Percentiles rank a stretch among this genome's conserved stretches.
phyloP scores from a whole-genome alignment of 495 filamentous ascomycete genomes.

The Darksidea phi region DNA sequence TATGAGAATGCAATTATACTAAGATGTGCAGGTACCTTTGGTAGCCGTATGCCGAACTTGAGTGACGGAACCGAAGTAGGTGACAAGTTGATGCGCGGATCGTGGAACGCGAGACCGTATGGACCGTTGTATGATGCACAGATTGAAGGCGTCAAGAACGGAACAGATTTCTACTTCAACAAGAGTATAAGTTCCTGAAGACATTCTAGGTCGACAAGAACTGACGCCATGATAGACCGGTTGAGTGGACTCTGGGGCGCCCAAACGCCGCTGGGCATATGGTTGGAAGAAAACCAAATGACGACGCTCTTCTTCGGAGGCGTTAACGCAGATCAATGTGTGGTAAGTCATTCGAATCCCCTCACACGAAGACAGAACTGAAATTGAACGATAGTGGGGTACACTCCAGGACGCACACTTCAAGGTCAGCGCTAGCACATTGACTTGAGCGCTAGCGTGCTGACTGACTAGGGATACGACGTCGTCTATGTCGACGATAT shows the following conservation, averaged over 20 bases:
- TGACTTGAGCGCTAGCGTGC: neutral
- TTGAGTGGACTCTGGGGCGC: slow-evolving; percentile 42
- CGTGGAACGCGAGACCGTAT: slow-evolving; percentile 43
- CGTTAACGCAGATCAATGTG: slow-evolving; percentile 62
- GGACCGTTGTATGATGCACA: slow-evolving; percentile 34
- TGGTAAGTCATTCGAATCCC: slow-evolving; percentile 42
- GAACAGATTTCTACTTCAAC: slow-evolving; percentile 42
- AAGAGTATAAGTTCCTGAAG: slow-evolving; percentile 30
- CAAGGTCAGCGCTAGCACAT: slow-evolving; percentile 17
- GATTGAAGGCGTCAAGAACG: slow-evolving; percentile 30
- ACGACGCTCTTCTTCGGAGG: slow-evolving; percentile 56
- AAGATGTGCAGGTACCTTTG: slow-evolving; percentile 33
- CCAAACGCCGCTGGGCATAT: slow-evolving; percentile 38
- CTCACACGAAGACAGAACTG: neutral
- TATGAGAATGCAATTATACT: neutral
- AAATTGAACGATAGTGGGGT: slow-evolving; percentile 27
- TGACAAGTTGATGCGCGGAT: slow-evolving; percentile 38
- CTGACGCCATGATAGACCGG: slow-evolving; percentile 28
- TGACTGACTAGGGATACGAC: slow-evolving; percentile 27
- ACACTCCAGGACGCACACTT: slow-evolving; percentile 42
- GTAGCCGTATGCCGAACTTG: slow-evolving; percentile 41
- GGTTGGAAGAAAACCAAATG: slow-evolving; percentile 39
- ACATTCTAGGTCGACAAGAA: neutral
- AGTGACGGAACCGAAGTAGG: slow-evolving; percentile 37
- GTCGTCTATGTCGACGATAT: slow-evolving; percentile 39